Evolutionary conservation across 116 monocot species (phyloP), one percentile per base, ranked within the genome.

Genomic region (Iris pallida): DNA sequence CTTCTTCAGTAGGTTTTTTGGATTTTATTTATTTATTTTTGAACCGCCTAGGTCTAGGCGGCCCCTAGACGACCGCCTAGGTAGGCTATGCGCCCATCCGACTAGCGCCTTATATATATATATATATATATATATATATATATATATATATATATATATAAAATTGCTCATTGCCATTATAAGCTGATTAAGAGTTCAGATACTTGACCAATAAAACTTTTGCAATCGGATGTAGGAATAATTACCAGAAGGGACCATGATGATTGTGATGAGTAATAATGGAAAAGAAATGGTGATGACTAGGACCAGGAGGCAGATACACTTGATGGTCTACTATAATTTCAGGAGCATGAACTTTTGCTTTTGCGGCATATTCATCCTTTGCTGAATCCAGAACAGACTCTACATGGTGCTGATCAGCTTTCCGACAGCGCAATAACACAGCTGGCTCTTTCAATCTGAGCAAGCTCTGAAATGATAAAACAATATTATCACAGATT

Each of bases 371-470:
- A 79, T 93, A 93, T 69, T 83, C 89, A 19, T 81, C 55, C 74
- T 82, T 93, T 48, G 93, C 89, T 44, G 80, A 73, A 65, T 78
- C 45, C 62, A 93, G 49, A 70, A 84, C 75, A 19, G 81, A 75
- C 54, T 86, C 80, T 57, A 93, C 93, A 76, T 82, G 68, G 48
- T 57, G 54, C 76, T 68, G 44, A 64, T 93, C 93, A 52, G 82
- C 86, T 64, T 80, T 78, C 63, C 89, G 74, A 53, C 93, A 93
- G 17, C 89, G 83, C 43, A 93, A 57, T 20, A 93, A 41, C 30
- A 93, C 84, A 53, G 89, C 60, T 75, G 93, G 84, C 61, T 93
- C 93, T 59, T 80, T 93, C 73, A 93, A 59, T 53, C 93, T 68
- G 60, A 89, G 82, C 79, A 93, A 80, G 44, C 86, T 82, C 93